Base-by-base conservation (phyloP, 2,329 filamentous ascomycete genomes). In the Trichoderma breve region DNA sequence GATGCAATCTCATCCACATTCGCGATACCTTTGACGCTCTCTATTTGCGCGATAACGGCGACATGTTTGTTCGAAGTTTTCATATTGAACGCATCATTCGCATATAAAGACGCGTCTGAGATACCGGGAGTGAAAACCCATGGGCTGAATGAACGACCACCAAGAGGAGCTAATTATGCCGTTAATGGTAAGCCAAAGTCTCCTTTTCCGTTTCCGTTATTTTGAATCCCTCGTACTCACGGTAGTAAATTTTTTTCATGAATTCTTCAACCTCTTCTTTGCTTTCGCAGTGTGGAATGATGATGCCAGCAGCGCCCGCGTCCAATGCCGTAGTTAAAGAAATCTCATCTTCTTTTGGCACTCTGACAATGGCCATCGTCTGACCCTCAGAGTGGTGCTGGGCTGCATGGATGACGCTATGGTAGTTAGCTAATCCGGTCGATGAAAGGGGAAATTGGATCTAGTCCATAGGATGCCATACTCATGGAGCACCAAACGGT, bases 71-170 rank as follows among this genome's bases (percentile, higher is more conserved):
- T 71, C 43, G 68, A 43, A 8, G 32, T 64, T 26, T 64, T 64
- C 34, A 71, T 64, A 24, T 71, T 71, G 47, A 71, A 71, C 18
- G 47, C 43, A 64, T 71, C 68, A n/a, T 71, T 34, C 7, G 30
- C 14, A 18, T 70, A 70, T 28, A 70, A 28, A 11, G 68, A 70
- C 14, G 68, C 58, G 7, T 70, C 68, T n/a, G 68, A 70, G 18
- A 70, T 39, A 11, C 68, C 68, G 6, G 68, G 68, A n/a, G 68
- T 70, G 26, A 70, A 70, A 21, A 70, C 30, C 68, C 68, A 70
- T 4, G 68, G 68, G 24, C 68, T 70, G 47, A 70, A 70, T 21
- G 68, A 70, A 1, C 68, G 68, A 26, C 21, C 18, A 26, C 68
- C 68, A 2, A 70, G 43, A 32, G 68, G 68, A 36, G 68, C 68